These are phyloP conservation scores for Chlamydomonas schloesseri DNA, from an alignment of 139 green algal species.

Conservation along the genomic window DNA sequence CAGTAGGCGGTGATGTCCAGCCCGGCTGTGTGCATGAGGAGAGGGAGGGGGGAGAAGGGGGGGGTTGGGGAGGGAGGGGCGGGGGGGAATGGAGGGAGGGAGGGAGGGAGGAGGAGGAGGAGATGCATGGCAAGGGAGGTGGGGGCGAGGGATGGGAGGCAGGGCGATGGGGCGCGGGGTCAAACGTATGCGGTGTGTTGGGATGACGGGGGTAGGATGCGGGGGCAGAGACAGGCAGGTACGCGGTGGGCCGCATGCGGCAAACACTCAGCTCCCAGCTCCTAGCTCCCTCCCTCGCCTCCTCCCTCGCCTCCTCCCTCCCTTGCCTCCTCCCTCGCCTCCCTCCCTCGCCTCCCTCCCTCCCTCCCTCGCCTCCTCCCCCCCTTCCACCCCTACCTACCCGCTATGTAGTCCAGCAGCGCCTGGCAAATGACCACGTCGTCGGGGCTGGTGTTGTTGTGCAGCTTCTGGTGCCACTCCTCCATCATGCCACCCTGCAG, in stretches of 20 bases:
- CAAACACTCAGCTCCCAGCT: no score
- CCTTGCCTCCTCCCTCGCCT: not conserved
- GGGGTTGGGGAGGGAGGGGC: not conserved
- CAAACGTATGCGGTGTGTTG: not conserved
- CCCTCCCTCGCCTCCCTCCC: not conserved
- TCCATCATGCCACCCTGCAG: constrained; percentile 79
- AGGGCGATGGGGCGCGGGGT: no score
- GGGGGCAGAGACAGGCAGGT: no score
- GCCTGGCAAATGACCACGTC: constrained; percentile 85
- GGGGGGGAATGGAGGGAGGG: not conserved
- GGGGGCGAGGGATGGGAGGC: not conserved
- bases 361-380: no score
- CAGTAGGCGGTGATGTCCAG: constrained; percentile 61
- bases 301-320: no score
- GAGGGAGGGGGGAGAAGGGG: not conserved
- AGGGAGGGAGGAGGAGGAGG: not conserved
- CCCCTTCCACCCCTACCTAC: no score
- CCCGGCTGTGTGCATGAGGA: not conserved
- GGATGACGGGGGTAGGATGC: no score
- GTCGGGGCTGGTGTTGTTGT: constrained; percentile 89
- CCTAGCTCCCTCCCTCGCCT: no score
- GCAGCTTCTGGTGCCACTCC: constrained; percentile 91
- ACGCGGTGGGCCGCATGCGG: no score
- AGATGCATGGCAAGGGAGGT: not conserved
- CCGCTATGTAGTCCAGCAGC: constrained; percentile 48